Percentiles rank a stretch among this genome's conserved stretches.
Conservation (phyloP, 148 eudicot species). For the Agrostemma githago region DNA sequence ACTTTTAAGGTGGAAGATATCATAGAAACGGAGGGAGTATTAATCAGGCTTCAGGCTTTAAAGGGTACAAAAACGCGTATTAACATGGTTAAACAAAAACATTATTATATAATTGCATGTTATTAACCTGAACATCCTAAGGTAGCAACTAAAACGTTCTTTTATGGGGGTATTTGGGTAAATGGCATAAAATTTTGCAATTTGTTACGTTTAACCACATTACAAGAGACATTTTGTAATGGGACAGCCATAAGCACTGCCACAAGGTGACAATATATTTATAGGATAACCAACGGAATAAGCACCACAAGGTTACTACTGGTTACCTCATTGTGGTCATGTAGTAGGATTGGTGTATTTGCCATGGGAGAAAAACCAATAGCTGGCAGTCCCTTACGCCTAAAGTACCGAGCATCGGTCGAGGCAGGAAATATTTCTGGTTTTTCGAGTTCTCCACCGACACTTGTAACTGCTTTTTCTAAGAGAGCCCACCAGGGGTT, state of each 20-base stretch:
- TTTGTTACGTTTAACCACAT: background rate
- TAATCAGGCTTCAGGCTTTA: background rate
- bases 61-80: background rate
- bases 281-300: background rate
- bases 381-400: constrained; percentile 72
- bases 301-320: background rate
- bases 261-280: background rate
- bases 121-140: background rate
- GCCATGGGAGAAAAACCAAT: constrained; percentile 98
- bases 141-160: background rate
- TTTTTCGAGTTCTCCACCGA: constrained; percentile 60
- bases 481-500: constrained; percentile 94
- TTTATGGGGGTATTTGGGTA: background rate
- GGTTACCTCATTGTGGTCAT: constrained; percentile 90
- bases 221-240: background rate
- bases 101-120: background rate
- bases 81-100: background rate
- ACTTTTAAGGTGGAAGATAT: no score
- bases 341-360: constrained; percentile 88
- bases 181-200: background rate
- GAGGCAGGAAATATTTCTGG: constrained; percentile 97
- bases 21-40: no score
- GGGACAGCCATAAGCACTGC: no score
- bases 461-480: constrained; percentile 64
- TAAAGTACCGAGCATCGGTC: constrained; percentile 86